Base-by-base conservation (phyloP, 352 stramenopile species). In the Aphanomyces cochlioides region DNA sequence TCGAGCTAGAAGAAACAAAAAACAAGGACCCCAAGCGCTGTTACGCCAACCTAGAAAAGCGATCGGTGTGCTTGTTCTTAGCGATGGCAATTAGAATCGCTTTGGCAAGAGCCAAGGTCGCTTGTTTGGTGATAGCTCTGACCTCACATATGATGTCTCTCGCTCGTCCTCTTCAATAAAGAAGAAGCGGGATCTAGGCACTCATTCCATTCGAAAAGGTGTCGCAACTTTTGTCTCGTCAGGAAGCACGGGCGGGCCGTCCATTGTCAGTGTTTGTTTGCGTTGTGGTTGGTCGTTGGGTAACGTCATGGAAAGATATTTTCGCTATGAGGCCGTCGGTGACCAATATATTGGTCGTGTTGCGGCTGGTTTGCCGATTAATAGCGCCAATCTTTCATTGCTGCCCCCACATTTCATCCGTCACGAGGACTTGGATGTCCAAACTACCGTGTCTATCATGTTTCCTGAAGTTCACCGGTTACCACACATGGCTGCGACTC, bases 61-160 rank as follows among this genome's bases (percentile, higher is more conserved):
- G 67, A n/a, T 54, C 75, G 47, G 66, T 79, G 0, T 83, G 75
- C 12, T 72, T 71, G 5, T 68, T 79, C 41, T 61, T 81, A 2
- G 57, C 75, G 7, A 66, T 83, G 12, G 77, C 69, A 47, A 7
- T 73, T 39, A 43, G 10, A 41, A 74, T 7, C 71, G 74, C 43
- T 76, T 43, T 54, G 53, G 64, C 47, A 21, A 61, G 21, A 61
- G n/a, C 13, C n/a, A 2, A 53, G n/a, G 45, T 53, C n/a, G n/a
- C n/a, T 15, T 53, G n/a, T 2, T 53, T 53, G n/a, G n/a, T 53
- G n/a, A 19, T 19, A 1, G n/a, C 2, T 53, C 13, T 15, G 13
- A 53, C 13, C n/a, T 2, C n/a, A 53, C 13, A 53, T 1, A 53
- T 53, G n/a, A 53, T 15, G 13, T 53, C 45, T 19, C 45, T 15